Base-by-base conservation (phyloP, 2,329 filamentous ascomycete species). In the Aspergillus carbonarius region DNA sequence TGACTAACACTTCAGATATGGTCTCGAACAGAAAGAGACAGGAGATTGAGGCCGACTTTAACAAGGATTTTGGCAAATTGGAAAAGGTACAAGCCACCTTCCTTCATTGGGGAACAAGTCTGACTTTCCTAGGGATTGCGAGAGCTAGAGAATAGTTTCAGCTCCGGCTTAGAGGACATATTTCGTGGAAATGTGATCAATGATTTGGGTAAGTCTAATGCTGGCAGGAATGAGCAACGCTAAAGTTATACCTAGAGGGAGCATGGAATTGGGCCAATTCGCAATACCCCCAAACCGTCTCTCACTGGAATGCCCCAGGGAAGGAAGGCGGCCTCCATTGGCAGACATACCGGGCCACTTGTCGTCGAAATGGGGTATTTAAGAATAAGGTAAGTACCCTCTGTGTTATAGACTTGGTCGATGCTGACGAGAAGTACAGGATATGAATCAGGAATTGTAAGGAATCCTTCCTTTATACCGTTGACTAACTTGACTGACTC, bases 281-380 rank as follows among this genome's bases (percentile, higher is more conserved):
- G 34, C 57, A 63, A 55, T 76, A 77, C 10, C 66, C 64, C 9
- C 32, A 59, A 9, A 78, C 72, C n/a, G 74, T 73, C 8, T 56
- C 58, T 13, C 66, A 71, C n/a, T 82, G 79, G 79, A 74, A 74
- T 9, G 66, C 67, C 5, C 69, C 68, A 40, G 75, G 70, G 30
- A 37, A 61, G 13, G 67, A 72, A 32, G 83, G 83, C 10, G 84
- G 83, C 1, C 68, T 83, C 12, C 63, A 68, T 34, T 87, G 75
- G 72, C 25, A 71, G 2, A 86, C 85, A 0, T 88, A 87, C 63
- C 83, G 81, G 68, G 85, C 85, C 9, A 78, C 82, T 2, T 81
- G 81, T 52, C 74, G 81, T 40, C 77, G 83, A 46, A 64, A 79
- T 55, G 85, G 82, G 5, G 75, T 77, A 2, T 85, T 17, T 13